Percentiles rank a stretch among this genome's conserved stretches.
phyloP scores from a whole-genome alignment of 1,284 basidiomycete species.

The Puccinia polysora region DNA sequence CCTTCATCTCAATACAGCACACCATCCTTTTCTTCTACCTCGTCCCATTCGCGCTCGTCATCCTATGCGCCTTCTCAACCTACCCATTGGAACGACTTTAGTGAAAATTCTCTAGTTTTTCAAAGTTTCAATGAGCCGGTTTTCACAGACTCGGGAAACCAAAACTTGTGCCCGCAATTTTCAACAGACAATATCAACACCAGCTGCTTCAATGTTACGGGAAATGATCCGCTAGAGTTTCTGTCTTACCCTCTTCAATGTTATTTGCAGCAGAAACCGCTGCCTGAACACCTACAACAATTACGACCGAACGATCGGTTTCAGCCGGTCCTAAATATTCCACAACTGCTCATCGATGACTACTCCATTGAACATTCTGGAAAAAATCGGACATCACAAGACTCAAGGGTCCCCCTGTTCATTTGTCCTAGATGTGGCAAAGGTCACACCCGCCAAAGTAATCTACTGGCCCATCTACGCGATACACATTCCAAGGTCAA shows the following conservation, averaged over 20 bases:
- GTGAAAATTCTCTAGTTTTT: background rate
- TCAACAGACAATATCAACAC: too few relatives aligned
- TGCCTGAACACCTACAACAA: background rate
- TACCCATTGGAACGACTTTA: background rate
- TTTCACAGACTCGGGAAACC: background rate
- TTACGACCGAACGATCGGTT: background rate
- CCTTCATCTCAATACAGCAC: constrained; percentile 14
- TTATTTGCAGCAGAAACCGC: background rate
- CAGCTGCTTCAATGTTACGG: too few relatives aligned
- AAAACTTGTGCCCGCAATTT: background rate
- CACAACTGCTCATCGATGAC: background rate
- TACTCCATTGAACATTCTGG: background rate
- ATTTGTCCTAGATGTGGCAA: constrained; percentile 40
- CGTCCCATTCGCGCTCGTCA: constrained; percentile 3
- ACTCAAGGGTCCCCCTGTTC: constrained; percentile 11
- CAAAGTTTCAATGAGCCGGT: background rate
- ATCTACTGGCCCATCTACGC: constrained; percentile 39
- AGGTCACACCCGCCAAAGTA: constrained; percentile 37
- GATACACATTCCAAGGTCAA: constrained; percentile 42
- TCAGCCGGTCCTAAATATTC: too few relatives aligned
- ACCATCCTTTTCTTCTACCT: constrained; percentile 15
- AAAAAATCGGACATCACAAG: background rate
- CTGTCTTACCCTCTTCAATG: constrained; percentile 20
- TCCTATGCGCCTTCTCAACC: constrained; percentile 3
- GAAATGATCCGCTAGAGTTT: too few relatives aligned